Base-by-base conservation (phyloP, 1,139 yeast genomes). In the Hyphopichia khmerensis region DNA sequence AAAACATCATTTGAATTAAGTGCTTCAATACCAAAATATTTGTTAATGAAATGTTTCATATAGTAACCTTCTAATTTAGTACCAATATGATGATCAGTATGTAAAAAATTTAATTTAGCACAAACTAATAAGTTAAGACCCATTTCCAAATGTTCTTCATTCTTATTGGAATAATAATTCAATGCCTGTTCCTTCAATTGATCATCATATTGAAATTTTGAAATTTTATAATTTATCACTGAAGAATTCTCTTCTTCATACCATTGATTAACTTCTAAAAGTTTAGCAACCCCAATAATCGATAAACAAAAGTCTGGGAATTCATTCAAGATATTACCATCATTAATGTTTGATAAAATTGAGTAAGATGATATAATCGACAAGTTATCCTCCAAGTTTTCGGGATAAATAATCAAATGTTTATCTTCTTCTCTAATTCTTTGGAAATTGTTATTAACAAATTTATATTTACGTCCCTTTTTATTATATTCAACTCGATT, bases 31-130 rank as follows among this genome's bases (percentile, higher is more conserved):
- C 80, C 81, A 46, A 67, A 76, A 44, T 68, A 67, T 32, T 66
- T 64, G 24, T 51, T 53, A 41, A 79, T 66, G 36, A 65, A 65
- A 40, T 66, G 62, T 38, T 67, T 66, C 64, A 79, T 60, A 48
- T 69, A 71, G 40, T 56, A 53, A 2, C 82, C 81, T 46, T 76
- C 80, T 18, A 78, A 58, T 43, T 65, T 68, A 13, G 76, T 71
- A 4, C 79, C 79, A 24, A 77, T 70, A 53, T 77, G 81, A 51
- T 79, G 84, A 55, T 79, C 83, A 1, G 83, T 76, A 50, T 78
- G 83, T 45, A 78, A 65, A 50, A 78, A 79, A 51, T 78, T 77
- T 45, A 79, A 63, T 47, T 77, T 77, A 15, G 81, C 62, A 27
- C 80, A 75, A 32, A 71, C 59, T 49, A 78, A 46, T 29, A 79